Conservation (phyloP, 2,329 filamentous ascomycete species). For the Cladophialophora bantiana region DNA sequence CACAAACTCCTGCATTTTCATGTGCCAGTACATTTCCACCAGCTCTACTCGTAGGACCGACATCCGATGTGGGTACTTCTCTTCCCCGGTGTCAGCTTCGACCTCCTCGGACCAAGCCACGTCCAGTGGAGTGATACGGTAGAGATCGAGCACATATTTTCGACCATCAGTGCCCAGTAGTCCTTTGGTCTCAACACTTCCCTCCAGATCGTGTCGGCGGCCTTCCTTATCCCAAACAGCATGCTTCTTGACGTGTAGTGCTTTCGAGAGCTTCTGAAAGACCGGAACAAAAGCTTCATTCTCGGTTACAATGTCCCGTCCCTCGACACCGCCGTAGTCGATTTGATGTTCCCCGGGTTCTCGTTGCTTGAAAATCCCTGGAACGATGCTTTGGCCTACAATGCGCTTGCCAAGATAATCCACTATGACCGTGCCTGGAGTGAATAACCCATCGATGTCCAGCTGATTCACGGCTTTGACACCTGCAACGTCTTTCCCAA, state of each 20-base stretch:
- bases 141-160: constrained; percentile 97
- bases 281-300: constrained; percentile 83
- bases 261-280: constrained; percentile 90
- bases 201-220: constrained; percentile 87
- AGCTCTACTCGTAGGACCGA: constrained; percentile 89
- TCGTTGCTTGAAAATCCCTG: constrained; percentile 98
- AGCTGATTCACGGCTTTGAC: constrained; percentile 96
- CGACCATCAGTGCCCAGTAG: constrained; percentile 94
- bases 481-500: constrained; percentile 93
- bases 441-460: constrained; percentile 93
- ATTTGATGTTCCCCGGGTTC: constrained; percentile 98
- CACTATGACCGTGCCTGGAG: constrained; percentile 92
- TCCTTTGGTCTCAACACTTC: constrained; percentile 97
- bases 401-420: constrained; percentile 97
- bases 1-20: constrained; percentile 88
- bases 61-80: constrained; percentile 91
- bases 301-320: constrained; percentile 91
- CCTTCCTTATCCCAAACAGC: constrained; percentile 97
- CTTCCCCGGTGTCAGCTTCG: constrained; percentile 57
- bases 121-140: constrained; percentile 91
- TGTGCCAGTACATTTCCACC: constrained; percentile 82
- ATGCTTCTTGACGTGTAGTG: constrained; percentile 90
- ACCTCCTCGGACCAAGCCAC: constrained; percentile 87
- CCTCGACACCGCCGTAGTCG: constrained; percentile 97
- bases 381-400: constrained; percentile 96